Evolutionary conservation across 2,329 filamentous ascomycete genomes (phyloP).

Genomic region (Fusarium lyarnte): DNA sequence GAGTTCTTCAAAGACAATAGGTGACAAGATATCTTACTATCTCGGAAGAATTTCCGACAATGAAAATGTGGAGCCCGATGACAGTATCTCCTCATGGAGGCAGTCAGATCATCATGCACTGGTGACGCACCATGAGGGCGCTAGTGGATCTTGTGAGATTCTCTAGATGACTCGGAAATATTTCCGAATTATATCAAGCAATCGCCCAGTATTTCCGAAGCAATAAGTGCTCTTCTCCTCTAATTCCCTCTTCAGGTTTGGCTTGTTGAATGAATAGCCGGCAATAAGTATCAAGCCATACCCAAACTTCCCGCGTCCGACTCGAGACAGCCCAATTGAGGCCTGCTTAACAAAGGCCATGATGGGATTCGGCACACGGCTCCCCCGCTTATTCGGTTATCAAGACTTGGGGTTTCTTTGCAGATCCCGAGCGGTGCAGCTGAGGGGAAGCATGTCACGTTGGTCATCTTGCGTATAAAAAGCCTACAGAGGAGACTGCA

Average conservation of each 20-base stretch:
- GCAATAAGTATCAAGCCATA: neutral
- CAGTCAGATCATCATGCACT: neutral
- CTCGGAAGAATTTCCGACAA: neutral
- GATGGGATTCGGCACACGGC: slow-evolving; percentile 11
- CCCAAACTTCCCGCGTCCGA: neutral
- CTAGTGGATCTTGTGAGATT: neutral
- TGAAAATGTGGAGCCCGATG: neutral
- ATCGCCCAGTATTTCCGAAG: neutral
- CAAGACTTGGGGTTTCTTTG: neutral
- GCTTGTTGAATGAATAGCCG: neutral
- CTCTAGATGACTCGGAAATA: neutral
- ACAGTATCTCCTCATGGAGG: neutral
- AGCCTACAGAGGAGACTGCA: neutral
- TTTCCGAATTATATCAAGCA: neutral
- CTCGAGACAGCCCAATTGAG: slow-evolving; percentile 3
- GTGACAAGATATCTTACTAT: neutral
- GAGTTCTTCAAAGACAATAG: neutral
- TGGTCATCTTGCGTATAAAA: slow-evolving; percentile 9
- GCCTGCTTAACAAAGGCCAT: neutral
- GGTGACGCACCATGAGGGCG: neutral
- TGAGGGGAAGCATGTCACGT: slow-evolving; percentile 12
- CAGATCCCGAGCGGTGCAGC: neutral
- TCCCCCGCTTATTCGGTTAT: slow-evolving; percentile 23
- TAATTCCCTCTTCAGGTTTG: neutral
- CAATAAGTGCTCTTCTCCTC: neutral